Evolutionary conservation across 2,329 filamentous ascomycete species (phyloP), one percentile per base, ranked within the genome.

Genomic region (Fusarium austroafricanum): DNA sequence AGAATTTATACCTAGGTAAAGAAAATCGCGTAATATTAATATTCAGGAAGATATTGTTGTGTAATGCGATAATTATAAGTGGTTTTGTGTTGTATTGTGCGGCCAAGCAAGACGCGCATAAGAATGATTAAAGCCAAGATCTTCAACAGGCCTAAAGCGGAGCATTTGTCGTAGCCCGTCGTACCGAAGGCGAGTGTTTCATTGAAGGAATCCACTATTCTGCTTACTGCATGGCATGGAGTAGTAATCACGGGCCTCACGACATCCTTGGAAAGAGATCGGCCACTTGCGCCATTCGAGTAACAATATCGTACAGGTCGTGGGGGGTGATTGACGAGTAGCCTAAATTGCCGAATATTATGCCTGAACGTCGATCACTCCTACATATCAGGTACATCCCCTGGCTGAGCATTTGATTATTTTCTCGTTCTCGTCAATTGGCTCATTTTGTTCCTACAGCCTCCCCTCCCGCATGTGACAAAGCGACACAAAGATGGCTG

Each of bases 211-310:
- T 21, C 59, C 57, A 43, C 59, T 47, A 11, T 0, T 6, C 29
- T 38, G 28, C 29, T 43, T 15, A 7, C 15, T 37, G 31, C 23
- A 47, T 47, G 20, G 17, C 55, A 59, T 35, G 12, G 3, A 38
- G 46, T 38, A 46, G 37, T 6, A 64, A 64, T 59, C 35, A 65
- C 60, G 40, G 61, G 37, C 45, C 29, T 52, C 42, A 59, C 7
- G 6, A 38, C 61, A 18, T 31, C 17, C 52, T 59, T 11, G 52
- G 61, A 52, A 52, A 31, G 51, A 26, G 60, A 65, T 64, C 52
- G 20, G 21, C 39, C 8, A 39, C 21, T 37, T 43, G 39, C 40
- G 50, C 40, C 55, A 33, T 15, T 7, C 5, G 26, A 21, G 20
- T 6, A 26, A 10, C 3, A 10, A 31, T 12, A 31, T 31, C 6